phyloP scores from a whole-genome alignment of 139 green algal genomes.

The Micractinium conductrix region DNA sequence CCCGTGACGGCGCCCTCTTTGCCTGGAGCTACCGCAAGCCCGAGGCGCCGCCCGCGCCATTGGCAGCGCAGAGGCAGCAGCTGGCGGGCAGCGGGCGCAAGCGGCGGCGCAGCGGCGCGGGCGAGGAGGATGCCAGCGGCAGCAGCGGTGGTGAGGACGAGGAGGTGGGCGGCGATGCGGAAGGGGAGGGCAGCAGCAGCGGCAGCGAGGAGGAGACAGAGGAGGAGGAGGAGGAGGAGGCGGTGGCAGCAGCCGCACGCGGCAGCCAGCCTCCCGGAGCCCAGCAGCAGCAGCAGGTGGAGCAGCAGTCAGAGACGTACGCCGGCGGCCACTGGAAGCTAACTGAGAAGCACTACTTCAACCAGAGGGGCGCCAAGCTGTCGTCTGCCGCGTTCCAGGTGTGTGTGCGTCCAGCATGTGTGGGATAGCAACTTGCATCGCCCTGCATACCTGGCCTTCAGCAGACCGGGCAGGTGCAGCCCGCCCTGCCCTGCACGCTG shows the following conservation, averaged over 20 bases:
- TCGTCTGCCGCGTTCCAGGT: conserved; percentile 68
- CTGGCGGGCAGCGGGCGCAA: not conserved
- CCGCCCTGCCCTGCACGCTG: too few species aligned
- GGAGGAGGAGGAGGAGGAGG: not conserved
- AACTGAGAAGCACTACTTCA: conserved; percentile 83
- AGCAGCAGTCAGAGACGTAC: conserved; percentile 19
- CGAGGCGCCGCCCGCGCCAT: conserved; percentile 19
- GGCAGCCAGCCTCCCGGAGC: not conserved
- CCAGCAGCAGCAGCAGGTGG: not conserved
- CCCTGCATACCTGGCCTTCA: too few species aligned
- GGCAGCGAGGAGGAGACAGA: not conserved
- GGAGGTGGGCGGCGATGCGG: not conserved
- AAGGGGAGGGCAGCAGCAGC: conserved; percentile 6
- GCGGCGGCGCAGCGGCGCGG: not conserved
- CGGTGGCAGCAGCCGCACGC: not conserved
- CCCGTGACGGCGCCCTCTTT: conserved; percentile 88
- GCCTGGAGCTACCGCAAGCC: conserved; percentile 73
- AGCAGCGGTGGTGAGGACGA: not conserved
- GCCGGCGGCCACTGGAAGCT: conserved; percentile 80
- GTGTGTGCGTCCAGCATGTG: too few species aligned
- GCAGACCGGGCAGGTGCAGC: too few species aligned
- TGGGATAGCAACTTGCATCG: too few species aligned
- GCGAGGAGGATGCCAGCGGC: not conserved
- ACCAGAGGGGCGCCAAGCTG: conserved; percentile 64
- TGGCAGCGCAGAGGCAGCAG: not conserved